Conservation (phyloP, 495 filamentous ascomycete genomes). For the Aspergillus nidulans region DNA sequence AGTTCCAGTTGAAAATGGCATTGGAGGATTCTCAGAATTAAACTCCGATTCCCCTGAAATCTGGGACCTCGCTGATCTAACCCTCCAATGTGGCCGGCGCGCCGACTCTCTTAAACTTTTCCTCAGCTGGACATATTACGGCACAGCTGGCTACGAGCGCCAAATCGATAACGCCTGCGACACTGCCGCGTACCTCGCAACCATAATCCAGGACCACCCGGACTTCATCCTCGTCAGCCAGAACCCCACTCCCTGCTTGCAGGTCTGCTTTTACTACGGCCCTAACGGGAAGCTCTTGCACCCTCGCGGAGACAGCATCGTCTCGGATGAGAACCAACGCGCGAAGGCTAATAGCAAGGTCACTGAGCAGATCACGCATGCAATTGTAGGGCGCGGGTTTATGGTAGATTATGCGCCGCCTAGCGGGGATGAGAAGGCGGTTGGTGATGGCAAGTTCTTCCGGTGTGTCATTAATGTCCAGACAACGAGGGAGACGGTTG, state of each 20-base stretch:
- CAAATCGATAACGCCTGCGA: slow-evolving; percentile 68
- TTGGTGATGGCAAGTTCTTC: slow-evolving; percentile 73
- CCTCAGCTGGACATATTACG: slow-evolving; percentile 86
- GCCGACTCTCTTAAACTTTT: slow-evolving; percentile 85
- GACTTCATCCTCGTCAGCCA: slow-evolving; percentile 69
- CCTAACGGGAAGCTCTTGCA: slow-evolving; percentile 49
- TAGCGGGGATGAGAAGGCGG: slow-evolving; percentile 43
- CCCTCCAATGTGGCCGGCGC: slow-evolving; percentile 83
- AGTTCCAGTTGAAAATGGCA: not conserved
- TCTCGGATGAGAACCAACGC: slow-evolving; percentile 37
- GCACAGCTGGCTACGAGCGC: slow-evolving; percentile 53
- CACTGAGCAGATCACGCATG: slow-evolving; percentile 63
- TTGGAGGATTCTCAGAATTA: slow-evolving; percentile 24
- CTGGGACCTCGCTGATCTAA: slow-evolving; percentile 91
- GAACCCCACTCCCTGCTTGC: slow-evolving; percentile 80
- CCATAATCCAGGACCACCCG: slow-evolving; percentile 43
- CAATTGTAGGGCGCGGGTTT: slow-evolving; percentile 69
- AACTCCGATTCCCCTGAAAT: slow-evolving; percentile 50
- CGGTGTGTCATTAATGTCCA: slow-evolving; percentile 79
- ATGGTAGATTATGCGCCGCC: slow-evolving; percentile 92
- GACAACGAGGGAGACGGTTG: slow-evolving; percentile 68
- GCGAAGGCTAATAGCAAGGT: slow-evolving; percentile 60
- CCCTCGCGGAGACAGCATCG: slow-evolving; percentile 26
- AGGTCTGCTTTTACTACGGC: slow-evolving; percentile 91
- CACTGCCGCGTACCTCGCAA: slow-evolving; percentile 60